A percentile compares a stretch with the other conserved stretches of the same genome.
Conservation (phyloP, 805 yeast genomes). For the Ogataea parapolymorpha region DNA sequence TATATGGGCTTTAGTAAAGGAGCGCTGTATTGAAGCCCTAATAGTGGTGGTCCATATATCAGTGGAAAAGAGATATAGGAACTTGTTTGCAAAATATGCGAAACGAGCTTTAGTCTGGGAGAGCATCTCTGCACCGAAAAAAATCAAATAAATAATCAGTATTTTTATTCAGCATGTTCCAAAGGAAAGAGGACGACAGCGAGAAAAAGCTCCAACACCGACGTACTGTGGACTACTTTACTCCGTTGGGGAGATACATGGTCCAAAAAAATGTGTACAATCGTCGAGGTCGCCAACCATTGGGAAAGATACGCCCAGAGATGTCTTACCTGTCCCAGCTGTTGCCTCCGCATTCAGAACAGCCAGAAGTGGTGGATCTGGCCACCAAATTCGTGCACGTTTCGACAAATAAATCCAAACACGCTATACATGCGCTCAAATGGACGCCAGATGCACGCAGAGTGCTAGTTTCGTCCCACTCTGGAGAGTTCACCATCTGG, state of each 20-base stretch:
- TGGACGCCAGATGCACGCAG: slow-evolving; percentile 98
- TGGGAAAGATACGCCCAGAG: slow-evolving; percentile 64
- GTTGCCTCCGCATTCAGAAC: slow-evolving; percentile 55
- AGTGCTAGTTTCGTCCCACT: slow-evolving; percentile 80
- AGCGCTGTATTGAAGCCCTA: no score
- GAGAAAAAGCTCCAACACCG: slow-evolving; percentile 38
- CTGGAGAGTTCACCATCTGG: slow-evolving; percentile 97
- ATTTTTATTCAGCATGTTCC: slow-evolving; percentile 2
- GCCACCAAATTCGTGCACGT: slow-evolving; percentile 85
- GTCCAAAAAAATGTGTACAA: slow-evolving; percentile 43
- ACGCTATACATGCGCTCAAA: slow-evolving; percentile 81
- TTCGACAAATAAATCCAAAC: slow-evolving; percentile 86
- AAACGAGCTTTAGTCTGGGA: not conserved
- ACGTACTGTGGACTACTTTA: slow-evolving; percentile 76
- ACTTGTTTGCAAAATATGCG: not conserved
- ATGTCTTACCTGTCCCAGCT: slow-evolving; percentile 60
- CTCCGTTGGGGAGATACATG: slow-evolving; percentile 65
- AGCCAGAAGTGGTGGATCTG: slow-evolving; percentile 55
- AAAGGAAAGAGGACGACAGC: slow-evolving; percentile 15
- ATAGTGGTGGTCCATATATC: no score
- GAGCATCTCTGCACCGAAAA: slow-evolving; percentile 6
- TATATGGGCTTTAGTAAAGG: no score
- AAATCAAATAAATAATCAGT: not conserved
- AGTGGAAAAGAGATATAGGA: no score
- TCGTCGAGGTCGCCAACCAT: slow-evolving; percentile 33